These are phyloP conservation scores for Globisporangium cederbergense DNA, from an alignment of 352 stramenopile genomes.

Conservation along the genomic window DNA sequence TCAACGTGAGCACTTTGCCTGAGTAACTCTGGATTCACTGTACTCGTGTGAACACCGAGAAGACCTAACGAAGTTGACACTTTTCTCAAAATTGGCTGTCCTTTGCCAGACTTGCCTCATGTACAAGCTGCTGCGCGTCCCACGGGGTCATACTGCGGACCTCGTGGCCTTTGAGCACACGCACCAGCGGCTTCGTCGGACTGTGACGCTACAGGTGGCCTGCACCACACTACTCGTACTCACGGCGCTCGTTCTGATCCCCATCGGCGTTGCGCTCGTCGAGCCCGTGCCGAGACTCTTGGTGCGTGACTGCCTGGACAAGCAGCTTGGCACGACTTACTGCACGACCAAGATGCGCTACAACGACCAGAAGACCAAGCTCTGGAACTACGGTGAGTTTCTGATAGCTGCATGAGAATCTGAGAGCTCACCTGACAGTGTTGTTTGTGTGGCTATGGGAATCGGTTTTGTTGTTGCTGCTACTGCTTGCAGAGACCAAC, in stretches of 20 bases:
- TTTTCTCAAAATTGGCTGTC: neutral
- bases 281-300: constrained; percentile 8
- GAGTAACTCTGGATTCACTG: neutral
- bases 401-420: neutral
- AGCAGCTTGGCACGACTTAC: constrained; percentile 31
- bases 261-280: constrained; percentile 18
- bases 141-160: neutral
- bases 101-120: constrained; percentile 30
- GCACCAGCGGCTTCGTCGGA: constrained; percentile 12
- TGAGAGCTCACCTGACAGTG: neutral
- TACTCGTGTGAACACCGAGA: neutral
- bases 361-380: constrained; percentile 29
- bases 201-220: constrained; percentile 24
- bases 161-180: neutral
- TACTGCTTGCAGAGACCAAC: constrained; percentile 18
- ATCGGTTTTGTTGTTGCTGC: neutral
- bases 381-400: constrained; percentile 40
- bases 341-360: constrained; percentile 34
- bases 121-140: constrained; percentile 26
- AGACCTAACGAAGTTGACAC: neutral
- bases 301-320: constrained; percentile 24
- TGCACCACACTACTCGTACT: constrained; percentile 20
- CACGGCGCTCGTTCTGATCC: constrained; percentile 22
- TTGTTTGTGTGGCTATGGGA: neutral
- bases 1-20: constrained; percentile 24